phyloP scores from a whole-genome alignment of 2,329 filamentous ascomycete genomes.

The Lasiodiplodia hormozganensis region DNA sequence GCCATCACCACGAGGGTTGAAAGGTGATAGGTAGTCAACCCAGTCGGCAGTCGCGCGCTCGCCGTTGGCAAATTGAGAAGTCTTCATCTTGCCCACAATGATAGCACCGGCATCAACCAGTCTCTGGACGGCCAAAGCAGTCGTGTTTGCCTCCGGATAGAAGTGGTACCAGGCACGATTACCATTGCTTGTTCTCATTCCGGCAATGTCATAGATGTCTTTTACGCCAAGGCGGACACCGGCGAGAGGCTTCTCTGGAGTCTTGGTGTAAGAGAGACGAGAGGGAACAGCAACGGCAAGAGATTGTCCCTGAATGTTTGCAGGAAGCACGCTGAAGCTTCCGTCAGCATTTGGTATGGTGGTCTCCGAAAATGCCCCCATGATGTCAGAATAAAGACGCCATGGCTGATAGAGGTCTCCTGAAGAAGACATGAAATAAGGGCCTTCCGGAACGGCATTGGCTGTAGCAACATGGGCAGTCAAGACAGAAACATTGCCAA shows the following conservation, averaged over 20 bases:
- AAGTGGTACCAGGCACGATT: slow-evolving; percentile 65
- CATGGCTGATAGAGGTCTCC: slow-evolving; percentile 58
- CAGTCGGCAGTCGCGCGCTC: slow-evolving; percentile 59
- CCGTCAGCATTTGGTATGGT: slow-evolving; percentile 48
- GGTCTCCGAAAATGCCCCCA: slow-evolving; percentile 59
- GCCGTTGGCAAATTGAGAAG: slow-evolving; percentile 54
- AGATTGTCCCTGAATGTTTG: slow-evolving; percentile 52
- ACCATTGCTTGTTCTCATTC: slow-evolving; percentile 63
- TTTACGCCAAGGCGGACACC: slow-evolving; percentile 69
- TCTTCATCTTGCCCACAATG: slow-evolving; percentile 56
- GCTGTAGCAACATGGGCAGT: background rate
- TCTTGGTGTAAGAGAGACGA: slow-evolving; percentile 64
- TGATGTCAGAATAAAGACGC: slow-evolving; percentile 57
- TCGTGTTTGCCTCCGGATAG: slow-evolving; percentile 54
- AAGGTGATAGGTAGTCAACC: slow-evolving; percentile 53
- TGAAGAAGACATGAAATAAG: slow-evolving; percentile 57
- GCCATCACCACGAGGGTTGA: slow-evolving; percentile 54
- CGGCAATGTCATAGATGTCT: slow-evolving; percentile 66
- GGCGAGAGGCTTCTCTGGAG: slow-evolving; percentile 62
- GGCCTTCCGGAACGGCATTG: slow-evolving; percentile 50
- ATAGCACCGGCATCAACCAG: slow-evolving; percentile 67
- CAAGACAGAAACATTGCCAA: slow-evolving; percentile 4
- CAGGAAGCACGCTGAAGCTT: slow-evolving; percentile 53
- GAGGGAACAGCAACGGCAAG: slow-evolving; percentile 63
- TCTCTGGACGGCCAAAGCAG: slow-evolving; percentile 59